Percentiles rank a stretch among this genome's conserved stretches.
Evolutionary conservation across 352 stramenopile genomes (phyloP).

Genomic region (Pythium apleroticum): DNA sequence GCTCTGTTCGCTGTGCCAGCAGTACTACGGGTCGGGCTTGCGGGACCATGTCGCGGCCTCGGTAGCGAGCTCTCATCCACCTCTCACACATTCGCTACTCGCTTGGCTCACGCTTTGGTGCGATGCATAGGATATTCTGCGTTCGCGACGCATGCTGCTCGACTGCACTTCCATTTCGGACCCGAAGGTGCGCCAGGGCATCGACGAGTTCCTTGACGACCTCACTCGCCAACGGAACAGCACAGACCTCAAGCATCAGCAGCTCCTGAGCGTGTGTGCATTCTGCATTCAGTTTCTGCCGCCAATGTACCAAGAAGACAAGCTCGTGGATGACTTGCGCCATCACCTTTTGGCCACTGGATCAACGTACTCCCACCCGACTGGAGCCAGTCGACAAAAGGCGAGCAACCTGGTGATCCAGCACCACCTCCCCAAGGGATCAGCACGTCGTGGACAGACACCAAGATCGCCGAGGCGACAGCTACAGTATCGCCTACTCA

Average conservation of each 20-base stretch:
- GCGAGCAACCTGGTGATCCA: conserved; percentile 60
- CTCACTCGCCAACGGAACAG: conserved; percentile 27
- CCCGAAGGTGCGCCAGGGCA: conserved; percentile 30
- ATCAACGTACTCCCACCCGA: conserved; percentile 14
- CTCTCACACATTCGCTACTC: not conserved
- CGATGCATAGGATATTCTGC: conserved; percentile 43
- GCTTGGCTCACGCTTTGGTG: not conserved
- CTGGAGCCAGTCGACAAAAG: conserved; percentile 18
- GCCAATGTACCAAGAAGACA: conserved; percentile 43
- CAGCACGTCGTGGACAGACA: not conserved
- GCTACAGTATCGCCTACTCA: conserved; percentile 48
- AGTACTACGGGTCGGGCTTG: conserved; percentile 46
- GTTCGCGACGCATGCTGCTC: conserved; percentile 52
- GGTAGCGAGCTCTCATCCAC: conserved; percentile 27
- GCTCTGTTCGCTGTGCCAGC: conserved; percentile 48
- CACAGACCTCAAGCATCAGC: conserved; percentile 26
- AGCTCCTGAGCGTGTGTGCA: conserved; percentile 44
- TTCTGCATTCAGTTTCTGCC: conserved; percentile 59
- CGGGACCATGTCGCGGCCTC: conserved; percentile 49
- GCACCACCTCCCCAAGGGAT: conserved; percentile 38
- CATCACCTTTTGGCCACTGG: conserved; percentile 28
- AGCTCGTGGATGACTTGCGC: conserved; percentile 34
- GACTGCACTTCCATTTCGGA: conserved; percentile 36
- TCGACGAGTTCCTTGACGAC: conserved; percentile 51
- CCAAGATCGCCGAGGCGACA: conserved; percentile 1